phyloP scores from a whole-genome alignment of 345 rosid species.

The Ricinus communis region DNA sequence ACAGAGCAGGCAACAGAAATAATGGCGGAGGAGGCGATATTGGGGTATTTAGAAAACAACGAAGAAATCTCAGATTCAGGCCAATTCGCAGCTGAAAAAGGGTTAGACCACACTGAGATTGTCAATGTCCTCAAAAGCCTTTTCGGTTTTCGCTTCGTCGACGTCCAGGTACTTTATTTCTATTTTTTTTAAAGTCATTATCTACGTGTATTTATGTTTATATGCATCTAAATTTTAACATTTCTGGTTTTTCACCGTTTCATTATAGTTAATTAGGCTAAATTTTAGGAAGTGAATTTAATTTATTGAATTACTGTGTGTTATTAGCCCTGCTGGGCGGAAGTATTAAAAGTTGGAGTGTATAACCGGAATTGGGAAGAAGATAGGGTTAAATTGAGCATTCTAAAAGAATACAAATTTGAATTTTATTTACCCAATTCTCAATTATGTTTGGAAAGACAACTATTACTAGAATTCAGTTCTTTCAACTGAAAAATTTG shows the following conservation, averaged over 20 bases:
- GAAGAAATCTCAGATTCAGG: conserved; percentile 71
- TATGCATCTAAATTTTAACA: too few species aligned
- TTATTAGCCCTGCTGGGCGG: too few species aligned
- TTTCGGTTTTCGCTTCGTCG: conserved; percentile 71
- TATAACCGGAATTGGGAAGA: neutral
- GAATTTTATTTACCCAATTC: too few species aligned
- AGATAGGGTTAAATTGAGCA: neutral
- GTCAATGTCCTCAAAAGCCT: conserved; percentile 83
- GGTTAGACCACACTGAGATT: conserved; percentile 62
- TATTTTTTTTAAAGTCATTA: neutral
- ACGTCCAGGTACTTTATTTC: conserved; percentile 45
- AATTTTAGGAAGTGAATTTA: too few species aligned
- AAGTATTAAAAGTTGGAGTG: neutral
- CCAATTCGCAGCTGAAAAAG: conserved; percentile 48
- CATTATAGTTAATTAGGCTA: too few species aligned
- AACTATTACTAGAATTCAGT: too few species aligned
- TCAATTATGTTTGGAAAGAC: too few species aligned
- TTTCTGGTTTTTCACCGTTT: too few species aligned
- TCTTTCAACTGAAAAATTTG: too few species aligned
- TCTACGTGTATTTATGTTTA: too few species aligned
- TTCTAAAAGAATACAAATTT: neutral
- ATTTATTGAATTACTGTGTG: too few species aligned
- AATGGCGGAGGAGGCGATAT: conserved; percentile 77
- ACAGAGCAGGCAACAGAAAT: too few species aligned
- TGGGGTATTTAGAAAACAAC: conserved; percentile 48